Conservation (phyloP, 169 alveolate genomes). For the Babesia caballi region DNA sequence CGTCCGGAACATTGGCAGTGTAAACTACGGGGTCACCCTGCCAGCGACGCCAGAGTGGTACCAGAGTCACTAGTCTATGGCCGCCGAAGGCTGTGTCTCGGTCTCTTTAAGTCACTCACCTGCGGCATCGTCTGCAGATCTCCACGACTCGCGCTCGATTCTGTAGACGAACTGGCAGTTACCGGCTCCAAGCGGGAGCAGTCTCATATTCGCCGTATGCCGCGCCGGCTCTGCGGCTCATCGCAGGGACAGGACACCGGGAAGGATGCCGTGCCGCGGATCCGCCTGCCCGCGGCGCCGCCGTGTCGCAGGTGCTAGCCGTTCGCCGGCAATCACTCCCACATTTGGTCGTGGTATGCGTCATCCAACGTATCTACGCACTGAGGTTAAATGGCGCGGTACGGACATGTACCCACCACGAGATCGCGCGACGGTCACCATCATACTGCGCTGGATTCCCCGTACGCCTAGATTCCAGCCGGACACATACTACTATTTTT, state of each 20-base stretch:
- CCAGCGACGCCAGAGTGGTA: too few relatives aligned
- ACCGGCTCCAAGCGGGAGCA: slow-evolving; percentile 56
- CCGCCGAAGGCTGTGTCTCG: too few relatives aligned
- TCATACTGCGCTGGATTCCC: background rate
- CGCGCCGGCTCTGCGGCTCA: too few relatives aligned
- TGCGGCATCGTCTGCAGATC: background rate
- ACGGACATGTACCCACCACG: slow-evolving; percentile 19
- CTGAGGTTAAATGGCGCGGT: slow-evolving; percentile 26
- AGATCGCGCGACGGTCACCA: slow-evolving; percentile 12
- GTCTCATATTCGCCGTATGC: slow-evolving; percentile 48
- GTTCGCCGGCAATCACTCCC: too few relatives aligned
- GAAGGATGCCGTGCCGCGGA: background rate
- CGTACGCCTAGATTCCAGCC: background rate
- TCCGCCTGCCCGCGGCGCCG: slow-evolving; percentile 13
- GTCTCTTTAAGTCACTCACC: background rate
- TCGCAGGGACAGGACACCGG: slow-evolving; percentile 19
- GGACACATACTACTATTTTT: background rate
- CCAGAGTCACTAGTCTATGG: too few relatives aligned
- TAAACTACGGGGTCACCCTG: too few relatives aligned
- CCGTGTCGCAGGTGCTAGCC: too few relatives aligned
- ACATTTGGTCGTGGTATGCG: too few relatives aligned
- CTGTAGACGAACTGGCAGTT: slow-evolving; percentile 58
- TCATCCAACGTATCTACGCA: too few relatives aligned
- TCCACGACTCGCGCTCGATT: slow-evolving; percentile 24
- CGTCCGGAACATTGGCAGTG: too few relatives aligned